These are phyloP conservation scores for Leishmania gerbilli DNA, from an alignment of 208 protist species.

Conservation along the genomic window DNA sequence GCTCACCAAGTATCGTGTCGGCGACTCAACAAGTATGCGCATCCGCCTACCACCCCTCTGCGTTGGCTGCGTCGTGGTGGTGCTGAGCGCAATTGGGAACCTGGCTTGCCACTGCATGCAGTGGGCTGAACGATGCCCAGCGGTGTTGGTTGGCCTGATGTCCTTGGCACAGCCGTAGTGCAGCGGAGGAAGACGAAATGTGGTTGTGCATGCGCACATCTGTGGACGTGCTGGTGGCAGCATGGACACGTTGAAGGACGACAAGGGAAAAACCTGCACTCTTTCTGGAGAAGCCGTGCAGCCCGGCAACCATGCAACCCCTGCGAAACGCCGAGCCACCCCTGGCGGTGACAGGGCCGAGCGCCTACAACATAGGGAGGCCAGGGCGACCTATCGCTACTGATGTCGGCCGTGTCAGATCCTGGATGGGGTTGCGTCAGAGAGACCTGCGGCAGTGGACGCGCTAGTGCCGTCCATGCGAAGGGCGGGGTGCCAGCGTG, in stretches of 20 bases:
- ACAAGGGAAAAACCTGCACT: not conserved
- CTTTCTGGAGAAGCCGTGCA: not conserved
- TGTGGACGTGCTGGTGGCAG: not conserved
- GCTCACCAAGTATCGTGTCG: not conserved
- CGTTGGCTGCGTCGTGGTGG: not conserved
- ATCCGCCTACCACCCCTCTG: not conserved
- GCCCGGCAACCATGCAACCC: not conserved
- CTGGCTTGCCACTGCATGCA: not conserved
- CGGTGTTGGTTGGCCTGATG: not conserved
- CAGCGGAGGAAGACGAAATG: not conserved
- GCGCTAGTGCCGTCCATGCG: not conserved
- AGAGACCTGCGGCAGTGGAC: not conserved
- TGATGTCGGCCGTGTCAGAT: not conserved
- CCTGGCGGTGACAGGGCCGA: not conserved
- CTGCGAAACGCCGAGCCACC: not conserved
- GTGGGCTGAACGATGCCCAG: not conserved
- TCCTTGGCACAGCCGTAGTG: not conserved
- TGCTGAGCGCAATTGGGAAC: not conserved
- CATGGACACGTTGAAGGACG: not conserved
- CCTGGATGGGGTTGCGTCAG: not conserved
- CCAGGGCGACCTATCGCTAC: not conserved
- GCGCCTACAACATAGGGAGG: not conserved
- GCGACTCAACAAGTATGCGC: not conserved
- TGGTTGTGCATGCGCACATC: not conserved
- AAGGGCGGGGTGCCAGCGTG: not conserved